Base-by-base conservation (phyloP, 768 basidiomycete genomes). In the Hypsizygus marmoreus region DNA sequence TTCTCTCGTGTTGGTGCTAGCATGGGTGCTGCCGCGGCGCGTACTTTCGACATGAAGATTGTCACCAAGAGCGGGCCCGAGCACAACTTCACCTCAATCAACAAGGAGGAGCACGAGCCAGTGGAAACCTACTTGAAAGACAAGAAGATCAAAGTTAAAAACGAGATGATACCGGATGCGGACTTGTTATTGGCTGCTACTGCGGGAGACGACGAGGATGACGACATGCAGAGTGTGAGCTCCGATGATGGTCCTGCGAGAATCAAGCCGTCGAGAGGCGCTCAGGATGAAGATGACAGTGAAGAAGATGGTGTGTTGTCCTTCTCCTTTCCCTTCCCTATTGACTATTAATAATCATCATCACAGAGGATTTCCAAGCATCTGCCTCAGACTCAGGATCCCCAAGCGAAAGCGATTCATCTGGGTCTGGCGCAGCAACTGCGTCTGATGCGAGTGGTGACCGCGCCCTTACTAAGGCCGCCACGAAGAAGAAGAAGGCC, bases 1-100 rank as follows among this genome's bases (percentile, higher is more conserved):
- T 97, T 98, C 76, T 95, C 93, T 7, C 89, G 95, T 46, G 88
- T 98, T 12, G 91, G 95, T 12, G 83, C 88, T 1, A 87, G 86
- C 36, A 82, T 95, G 69, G 83, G 81, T 6, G 82, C 84, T 12
- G 81, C 86, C 16, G 88, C 91, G 1, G 90, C 91, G 1, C 88
- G 90, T 23, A 97, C 95, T 0, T 97, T 98, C 65, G 95, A 98
- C 66, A 73, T 98, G 62, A 86, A 88, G 59, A 86, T 98, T 54
- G 82, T 91, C 36, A 86, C 88, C 20, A 91, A 91, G 68, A 78
- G 73, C 29, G 91, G 89, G 1, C 81, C 89, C 1, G 92, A 95
- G 57, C 82, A 89, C 64, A 87, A 81, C 14, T 99, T 99, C 68
- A 89, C 89, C 1, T 89, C 91, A 2, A 86, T 99, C 67, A 90